Conservation (phyloP, 2,329 filamentous ascomycete genomes). For the Seiridium cupressi region DNA sequence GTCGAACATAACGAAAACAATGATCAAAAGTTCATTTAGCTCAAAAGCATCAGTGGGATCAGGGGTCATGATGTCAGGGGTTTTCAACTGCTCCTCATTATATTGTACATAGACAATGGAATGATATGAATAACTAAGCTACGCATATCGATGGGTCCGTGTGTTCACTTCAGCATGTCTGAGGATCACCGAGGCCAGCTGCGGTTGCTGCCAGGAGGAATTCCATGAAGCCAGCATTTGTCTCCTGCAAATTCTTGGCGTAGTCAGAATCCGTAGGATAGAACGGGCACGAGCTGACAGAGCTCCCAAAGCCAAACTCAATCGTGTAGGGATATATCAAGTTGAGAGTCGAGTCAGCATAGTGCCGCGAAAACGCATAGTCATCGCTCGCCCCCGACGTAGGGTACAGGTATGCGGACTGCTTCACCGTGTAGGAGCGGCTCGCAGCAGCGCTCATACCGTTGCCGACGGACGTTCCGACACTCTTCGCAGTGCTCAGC, state of each 20-base stretch:
- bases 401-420: conserved; percentile 41
- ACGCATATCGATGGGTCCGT: neutral
- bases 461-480: conserved; percentile 30
- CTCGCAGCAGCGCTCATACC: conserved; percentile 38
- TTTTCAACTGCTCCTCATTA: no score
- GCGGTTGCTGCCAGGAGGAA: conserved; percentile 28
- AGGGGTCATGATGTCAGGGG: no score
- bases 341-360: conserved; percentile 30
- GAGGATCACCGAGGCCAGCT: neutral
- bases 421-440: conserved; percentile 34
- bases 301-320: conserved; percentile 44
- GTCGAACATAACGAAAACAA: no score
- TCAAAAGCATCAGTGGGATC: no score
- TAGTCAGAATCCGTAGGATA: conserved; percentile 44
- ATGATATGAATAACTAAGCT: neutral
- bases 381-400: conserved; percentile 45
- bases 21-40: no score
- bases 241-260: conserved; percentile 41
- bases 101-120: no score
- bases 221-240: conserved; percentile 47
- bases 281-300: conserved; percentile 34
- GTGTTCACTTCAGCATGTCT: conserved; percentile 1
- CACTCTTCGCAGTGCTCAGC: conserved; percentile 23
- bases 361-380: conserved; percentile 44
- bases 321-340: conserved; percentile 41